Base-by-base conservation (phyloP, 352 stramenopile species). In the Phytophthora ramorum region DNA sequence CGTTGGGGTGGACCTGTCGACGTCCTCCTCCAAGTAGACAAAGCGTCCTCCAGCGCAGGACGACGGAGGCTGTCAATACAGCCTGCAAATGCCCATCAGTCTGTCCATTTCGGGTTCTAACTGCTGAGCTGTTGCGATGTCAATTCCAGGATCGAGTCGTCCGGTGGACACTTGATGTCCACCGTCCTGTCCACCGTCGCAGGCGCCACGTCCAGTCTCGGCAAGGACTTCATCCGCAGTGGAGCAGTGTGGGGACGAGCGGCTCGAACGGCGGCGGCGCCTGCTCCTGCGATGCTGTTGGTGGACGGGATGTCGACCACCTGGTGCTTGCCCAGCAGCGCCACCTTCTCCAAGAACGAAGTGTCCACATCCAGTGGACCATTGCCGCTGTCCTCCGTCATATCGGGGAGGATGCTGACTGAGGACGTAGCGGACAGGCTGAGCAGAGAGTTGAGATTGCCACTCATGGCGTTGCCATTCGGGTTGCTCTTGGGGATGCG, bases 171-270 rank as follows among this genome's bases (percentile, higher is more conserved):
- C 13, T 5, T 38, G 10, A 38, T 1, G 9, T 13, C 8, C 32
- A 16, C 32, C 32, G 16, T 32, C 26, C 26, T 48, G 26, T 52
- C 38, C n/a, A 51, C 34, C 17, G 19, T 34, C 14, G n/a, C 22
- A 24, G 43, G 2, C 14, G 41, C 17, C 53, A 58, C 41, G 24
- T 85, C 70, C 3, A 89, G 58, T 14, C 68, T 55, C 28, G 79
- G 82, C 17, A 91, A 54, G 20, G 78, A 87, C 41, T 83, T 87
- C 52, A 76, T 70, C 8, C 79, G 69, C 19, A 79, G 32, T n/a
- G 82, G 79, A 5, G 79, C 79, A 1, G 79, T 85, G 28, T 88
- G 79, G 7, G 82, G 82, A 44, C 58, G 45, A 16, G 53, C 52
- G 35, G 65, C 65, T 22, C 58, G 63, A 28, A 75, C 41, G 57